phyloP scores from a whole-genome alignment of 768 basidiomycete genomes.

The Antrodiella citrinella region DNA sequence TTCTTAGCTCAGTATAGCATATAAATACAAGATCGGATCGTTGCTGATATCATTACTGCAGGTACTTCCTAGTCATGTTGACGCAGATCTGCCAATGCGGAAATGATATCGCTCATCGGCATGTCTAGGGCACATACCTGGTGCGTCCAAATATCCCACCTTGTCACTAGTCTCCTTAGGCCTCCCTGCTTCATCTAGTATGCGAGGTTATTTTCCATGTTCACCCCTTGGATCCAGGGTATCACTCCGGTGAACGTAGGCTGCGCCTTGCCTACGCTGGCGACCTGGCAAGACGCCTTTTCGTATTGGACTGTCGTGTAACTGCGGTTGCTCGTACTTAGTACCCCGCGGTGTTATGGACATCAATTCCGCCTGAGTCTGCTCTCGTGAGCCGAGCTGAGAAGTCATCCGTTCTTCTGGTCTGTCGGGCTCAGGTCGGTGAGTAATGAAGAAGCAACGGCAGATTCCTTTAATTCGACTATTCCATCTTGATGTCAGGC shows the following conservation, averaged over 20 bases:
- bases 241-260: background rate
- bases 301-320: background rate
- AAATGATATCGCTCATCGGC: background rate
- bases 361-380: constrained; percentile 8
- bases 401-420: background rate
- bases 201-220: no score
- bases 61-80: background rate
- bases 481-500: background rate
- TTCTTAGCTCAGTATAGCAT: no score
- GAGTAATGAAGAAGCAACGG: background rate
- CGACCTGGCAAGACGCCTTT: background rate
- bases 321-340: background rate
- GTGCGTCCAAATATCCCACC: background rate
- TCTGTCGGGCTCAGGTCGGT: background rate
- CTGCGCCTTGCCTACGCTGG: background rate
- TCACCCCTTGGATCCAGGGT: background rate
- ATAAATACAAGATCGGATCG: background rate
- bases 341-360: background rate
- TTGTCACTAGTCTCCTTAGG: background rate
- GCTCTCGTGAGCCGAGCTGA: background rate
- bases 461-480: background rate
- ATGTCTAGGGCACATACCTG: no score
- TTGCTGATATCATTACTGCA: background rate
- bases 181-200: no score
- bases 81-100: background rate